Percentiles rank a stretch among this genome's conserved stretches.
These are phyloP conservation scores for Sclerotinia borealis DNA, from an alignment of 2,329 filamentous ascomycete species.

Conservation along the genomic window DNA sequence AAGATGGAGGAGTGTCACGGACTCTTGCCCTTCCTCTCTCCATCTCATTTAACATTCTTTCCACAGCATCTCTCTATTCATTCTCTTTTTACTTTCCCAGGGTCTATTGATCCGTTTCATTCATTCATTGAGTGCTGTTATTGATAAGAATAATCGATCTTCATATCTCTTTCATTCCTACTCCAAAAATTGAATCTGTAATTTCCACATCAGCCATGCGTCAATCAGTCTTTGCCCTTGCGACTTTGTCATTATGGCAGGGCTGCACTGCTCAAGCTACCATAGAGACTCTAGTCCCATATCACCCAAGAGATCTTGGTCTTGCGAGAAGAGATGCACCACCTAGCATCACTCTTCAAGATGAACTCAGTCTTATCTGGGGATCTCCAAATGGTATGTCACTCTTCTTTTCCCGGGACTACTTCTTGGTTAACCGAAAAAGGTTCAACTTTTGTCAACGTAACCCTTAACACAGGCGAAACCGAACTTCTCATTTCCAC, in stretches of 20 bases:
- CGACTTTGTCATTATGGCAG: constrained; percentile 11
- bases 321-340: constrained; percentile 9
- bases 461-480: constrained; percentile 10
- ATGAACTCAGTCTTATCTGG: constrained; percentile 10
- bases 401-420: accelerated
- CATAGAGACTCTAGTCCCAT: constrained; percentile 8
- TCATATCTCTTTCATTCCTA: neutral
- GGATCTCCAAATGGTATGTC: constrained; percentile 6
- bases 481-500: constrained; percentile 10
- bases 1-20: neutral
- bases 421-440: neutral
- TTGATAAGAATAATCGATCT: neutral
- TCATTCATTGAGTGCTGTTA: constrained; percentile 1
- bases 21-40: neutral
- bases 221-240: constrained; percentile 3
- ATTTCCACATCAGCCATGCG: constrained; percentile 7
- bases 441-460: constrained; percentile 12
- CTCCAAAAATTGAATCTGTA: neutral
- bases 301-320: constrained; percentile 1
- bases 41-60: constrained; percentile 11
- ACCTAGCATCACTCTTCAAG: constrained; percentile 5
- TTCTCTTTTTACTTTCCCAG: constrained; percentile 4
- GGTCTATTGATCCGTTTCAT: constrained; percentile 10
- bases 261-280: neutral
- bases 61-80: neutral